These are phyloP conservation scores for Ustulina deusta DNA, from an alignment of 2,329 filamentous ascomycete genomes.

Conservation along the genomic window DNA sequence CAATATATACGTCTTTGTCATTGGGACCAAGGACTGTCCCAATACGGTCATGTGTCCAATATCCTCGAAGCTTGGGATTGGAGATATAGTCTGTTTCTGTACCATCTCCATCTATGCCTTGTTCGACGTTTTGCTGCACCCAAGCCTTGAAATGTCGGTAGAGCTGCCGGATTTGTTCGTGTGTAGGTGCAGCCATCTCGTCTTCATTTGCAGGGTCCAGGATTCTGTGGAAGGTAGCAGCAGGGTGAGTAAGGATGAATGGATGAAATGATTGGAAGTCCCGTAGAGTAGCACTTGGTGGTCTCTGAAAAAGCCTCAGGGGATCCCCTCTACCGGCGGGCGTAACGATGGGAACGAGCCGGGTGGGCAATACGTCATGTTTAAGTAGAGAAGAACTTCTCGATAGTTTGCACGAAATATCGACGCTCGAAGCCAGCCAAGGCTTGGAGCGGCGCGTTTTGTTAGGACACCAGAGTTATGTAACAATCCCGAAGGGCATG, in stretches of 20 bases:
- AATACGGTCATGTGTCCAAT: conserved; percentile 5
- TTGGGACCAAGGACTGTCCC: not conserved
- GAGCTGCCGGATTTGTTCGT: not conserved
- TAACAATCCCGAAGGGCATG: not conserved
- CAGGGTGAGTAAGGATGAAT: not conserved
- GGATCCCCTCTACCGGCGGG: not conserved
- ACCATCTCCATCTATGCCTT: conserved; percentile 10
- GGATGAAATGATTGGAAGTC: not conserved
- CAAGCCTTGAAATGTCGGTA: not conserved
- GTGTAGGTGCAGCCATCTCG: not conserved
- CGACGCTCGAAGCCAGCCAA: not conserved
- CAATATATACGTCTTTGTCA: not conserved
- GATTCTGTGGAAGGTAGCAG: not conserved
- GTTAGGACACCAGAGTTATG: not conserved
- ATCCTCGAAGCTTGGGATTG: not conserved
- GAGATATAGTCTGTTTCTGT: not conserved
- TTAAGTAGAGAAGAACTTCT: not conserved
- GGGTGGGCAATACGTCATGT: not conserved
- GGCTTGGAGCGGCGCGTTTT: not conserved
- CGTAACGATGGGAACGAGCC: not conserved
- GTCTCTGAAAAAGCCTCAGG: not conserved
- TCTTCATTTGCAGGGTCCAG: not conserved
- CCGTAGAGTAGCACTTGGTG: not conserved
- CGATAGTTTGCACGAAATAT: not conserved
- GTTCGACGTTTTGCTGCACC: conserved; percentile 1